Base-by-base conservation (phyloP, 2,329 filamentous ascomycete species). In the Paraphoma chrysanthemicola region DNA sequence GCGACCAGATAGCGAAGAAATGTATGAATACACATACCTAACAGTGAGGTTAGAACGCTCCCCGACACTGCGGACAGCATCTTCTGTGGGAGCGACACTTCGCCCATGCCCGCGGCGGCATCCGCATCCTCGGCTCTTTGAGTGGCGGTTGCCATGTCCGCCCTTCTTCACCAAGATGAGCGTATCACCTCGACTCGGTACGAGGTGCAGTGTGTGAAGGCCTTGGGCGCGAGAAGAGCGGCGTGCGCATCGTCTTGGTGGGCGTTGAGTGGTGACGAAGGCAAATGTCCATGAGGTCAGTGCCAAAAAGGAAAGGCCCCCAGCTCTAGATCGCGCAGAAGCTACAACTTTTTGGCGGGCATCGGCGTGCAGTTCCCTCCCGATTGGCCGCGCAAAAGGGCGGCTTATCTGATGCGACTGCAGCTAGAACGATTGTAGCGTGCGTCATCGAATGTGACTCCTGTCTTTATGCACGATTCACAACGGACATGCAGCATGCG, bases 11-110 rank as follows among this genome's bases (percentile, higher is more conserved):
- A 44, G 41, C 44, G 29, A 36, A 47, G 44, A 33, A 38, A 45
- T 17, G 16, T 23, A 38, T 29, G 43, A 42, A 63, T 36, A 29
- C 33, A 68, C 86, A 64, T 83, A 97, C 93, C 92, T 42, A 98
- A 85, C 28, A 98, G 78, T 17, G 93, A 95, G 8, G 94, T 98
- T 61, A 98, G 77, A 54, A 99, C 79, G 78, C 93, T 98, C 57
- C 95, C 95, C 52, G 90, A 90, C 64, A 94, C 91, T 48, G 95
- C 95, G 54, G 94, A 97, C 52, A 96, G 77, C 95, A 99, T 99
- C 81, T 94, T 95, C 80, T 98, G 94, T 11, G 85, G 79, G 18
- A 93, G 85, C 5, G 93, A 93, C 63, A 96, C 92, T 59, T 94
- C 88, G 28, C 83, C 78, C 28, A 83, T 77, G 38, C 81, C 79